Conservation (phyloP, 2,329 filamentous ascomycete genomes). For the Aphanoascus verrucosus region DNA sequence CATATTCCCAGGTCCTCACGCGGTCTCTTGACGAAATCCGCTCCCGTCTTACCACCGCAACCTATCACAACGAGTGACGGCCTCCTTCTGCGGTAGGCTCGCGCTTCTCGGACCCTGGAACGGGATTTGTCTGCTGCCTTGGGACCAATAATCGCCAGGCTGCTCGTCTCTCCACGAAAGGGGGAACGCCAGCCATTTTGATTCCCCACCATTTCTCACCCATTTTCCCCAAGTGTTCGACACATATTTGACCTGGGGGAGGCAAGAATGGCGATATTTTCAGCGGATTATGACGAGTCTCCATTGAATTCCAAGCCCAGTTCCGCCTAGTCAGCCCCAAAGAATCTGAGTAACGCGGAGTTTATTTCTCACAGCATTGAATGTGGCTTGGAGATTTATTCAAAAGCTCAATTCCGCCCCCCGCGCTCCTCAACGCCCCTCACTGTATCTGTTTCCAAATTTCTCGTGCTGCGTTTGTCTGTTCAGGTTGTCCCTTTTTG, state of each 20-base stretch:
- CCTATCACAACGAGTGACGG: background rate
- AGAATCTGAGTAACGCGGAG: constrained; percentile 13
- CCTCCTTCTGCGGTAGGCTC: background rate
- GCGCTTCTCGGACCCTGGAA: constrained; percentile 7
- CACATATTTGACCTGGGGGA: constrained; percentile 22
- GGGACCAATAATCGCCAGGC: background rate
- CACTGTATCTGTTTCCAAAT: background rate
- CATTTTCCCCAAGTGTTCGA: background rate
- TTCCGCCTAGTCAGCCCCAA: constrained; percentile 1
- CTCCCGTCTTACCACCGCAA: background rate
- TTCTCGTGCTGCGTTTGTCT: background rate
- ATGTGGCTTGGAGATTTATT: constrained; percentile 18
- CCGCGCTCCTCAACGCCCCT: constrained; percentile 3
- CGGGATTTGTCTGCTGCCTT: background rate
- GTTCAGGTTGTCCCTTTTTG: background rate
- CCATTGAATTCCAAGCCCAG: constrained; percentile 6
- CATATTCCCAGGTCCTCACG: constrained; percentile 4
- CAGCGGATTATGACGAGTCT: background rate
- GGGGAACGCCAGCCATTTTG: background rate
- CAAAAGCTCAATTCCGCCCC: constrained; percentile 14
- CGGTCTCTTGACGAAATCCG: constrained; percentile 4
- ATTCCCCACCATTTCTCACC: background rate
- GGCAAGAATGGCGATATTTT: constrained; percentile 16
- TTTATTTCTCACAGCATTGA: constrained; percentile 4
- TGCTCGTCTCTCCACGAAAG: background rate